Evolutionary conservation across 225 moss, liverwort and hornwort species (phyloP).

Genomic region (Pleurozium schreberi): DNA sequence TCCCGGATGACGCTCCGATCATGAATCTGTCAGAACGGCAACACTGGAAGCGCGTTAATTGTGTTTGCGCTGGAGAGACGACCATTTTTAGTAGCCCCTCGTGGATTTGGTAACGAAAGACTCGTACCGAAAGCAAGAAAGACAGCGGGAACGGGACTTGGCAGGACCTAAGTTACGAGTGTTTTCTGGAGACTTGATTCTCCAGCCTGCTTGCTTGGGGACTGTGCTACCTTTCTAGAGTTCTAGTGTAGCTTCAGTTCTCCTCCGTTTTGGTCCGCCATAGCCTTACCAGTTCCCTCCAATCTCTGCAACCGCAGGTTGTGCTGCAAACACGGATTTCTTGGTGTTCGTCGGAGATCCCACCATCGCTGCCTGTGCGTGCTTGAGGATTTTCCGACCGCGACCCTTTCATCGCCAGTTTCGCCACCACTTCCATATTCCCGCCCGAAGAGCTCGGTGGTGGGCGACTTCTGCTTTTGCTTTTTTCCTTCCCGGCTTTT

Average conservation of each 20-base stretch:
- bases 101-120: neutral
- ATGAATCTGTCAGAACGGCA: constrained; percentile 12
- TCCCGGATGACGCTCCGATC: neutral
- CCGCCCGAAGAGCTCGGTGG: neutral
- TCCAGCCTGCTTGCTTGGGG: neutral
- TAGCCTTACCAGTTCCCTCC: neutral
- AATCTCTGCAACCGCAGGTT: neutral
- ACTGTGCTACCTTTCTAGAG: neutral
- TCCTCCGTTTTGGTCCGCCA: neutral
- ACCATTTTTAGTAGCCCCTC: neutral
- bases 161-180: neutral
- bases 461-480: neutral
- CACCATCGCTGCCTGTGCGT: neutral
- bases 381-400: neutral
- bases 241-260: neutral
- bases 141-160: neutral
- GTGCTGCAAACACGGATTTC: neutral
- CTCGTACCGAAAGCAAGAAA: neutral
- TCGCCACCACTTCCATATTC: constrained; percentile 1
- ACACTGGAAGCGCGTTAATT: neutral
- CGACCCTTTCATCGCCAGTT: neutral
- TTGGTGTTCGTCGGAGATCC: neutral
- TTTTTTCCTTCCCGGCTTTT: neutral
- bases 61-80: neutral
- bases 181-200: neutral